A percentile compares a stretch with the other conserved stretches of the same genome.
Evolutionary conservation across 805 yeast species (phyloP).

Genomic region (Dipodascopsis uninucleata): DNA sequence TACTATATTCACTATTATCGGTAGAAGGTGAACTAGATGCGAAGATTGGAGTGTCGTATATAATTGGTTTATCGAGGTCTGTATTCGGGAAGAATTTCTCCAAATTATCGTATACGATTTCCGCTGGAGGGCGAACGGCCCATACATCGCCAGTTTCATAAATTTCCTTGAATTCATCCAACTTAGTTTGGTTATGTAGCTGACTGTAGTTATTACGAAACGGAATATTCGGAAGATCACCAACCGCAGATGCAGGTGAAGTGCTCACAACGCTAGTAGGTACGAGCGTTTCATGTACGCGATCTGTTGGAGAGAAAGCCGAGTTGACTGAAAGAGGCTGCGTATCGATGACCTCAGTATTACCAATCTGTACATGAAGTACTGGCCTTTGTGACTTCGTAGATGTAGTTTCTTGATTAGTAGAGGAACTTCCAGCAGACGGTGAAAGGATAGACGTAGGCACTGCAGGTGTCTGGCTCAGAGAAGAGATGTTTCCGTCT

Average conservation of each 20-base stretch:
- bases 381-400: slow-evolving; percentile 21
- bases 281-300: too few species aligned
- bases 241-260: slow-evolving; percentile 22
- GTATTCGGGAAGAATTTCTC: slow-evolving; percentile 91
- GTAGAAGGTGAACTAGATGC: slow-evolving; percentile 17
- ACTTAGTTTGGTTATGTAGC: not conserved
- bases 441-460: too few species aligned
- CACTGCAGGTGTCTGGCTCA: not conserved
- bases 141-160: slow-evolving; percentile 34
- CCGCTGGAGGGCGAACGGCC: slow-evolving; percentile 93
- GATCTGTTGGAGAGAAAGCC: too few species aligned
- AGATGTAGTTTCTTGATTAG: too few species aligned
- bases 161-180: not conserved
- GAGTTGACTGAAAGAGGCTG: too few species aligned
- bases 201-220: too few species aligned
- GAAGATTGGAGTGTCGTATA: slow-evolving; percentile 48
- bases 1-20: too few species aligned
- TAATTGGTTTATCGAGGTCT: slow-evolving; percentile 85
- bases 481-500: slow-evolving; percentile 1
- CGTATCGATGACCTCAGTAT: slow-evolving; percentile 4
- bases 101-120: slow-evolving; percentile 84
- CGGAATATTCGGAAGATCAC: slow-evolving; percentile 12
- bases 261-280: slow-evolving; percentile 13
- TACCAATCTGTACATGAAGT: slow-evolving; percentile 21
- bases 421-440: too few species aligned